Evolutionary conservation across 345 rosid genomes (phyloP).

Genomic region (Gossypium mustelinum): DNA sequence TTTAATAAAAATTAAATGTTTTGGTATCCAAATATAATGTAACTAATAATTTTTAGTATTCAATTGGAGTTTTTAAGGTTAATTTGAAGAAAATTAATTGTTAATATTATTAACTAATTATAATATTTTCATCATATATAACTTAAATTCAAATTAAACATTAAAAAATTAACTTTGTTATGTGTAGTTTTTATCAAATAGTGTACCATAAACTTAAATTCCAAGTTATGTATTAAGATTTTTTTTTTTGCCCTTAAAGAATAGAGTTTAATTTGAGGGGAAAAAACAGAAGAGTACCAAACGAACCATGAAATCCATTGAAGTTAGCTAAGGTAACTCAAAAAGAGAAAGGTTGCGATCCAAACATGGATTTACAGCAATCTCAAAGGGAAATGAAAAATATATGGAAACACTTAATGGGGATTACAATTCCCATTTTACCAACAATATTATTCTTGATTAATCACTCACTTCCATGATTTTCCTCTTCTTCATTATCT

Average conservation of each 20-base stretch:
- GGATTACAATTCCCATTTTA: neutral
- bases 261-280: neutral
- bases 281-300: neutral
- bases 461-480: neutral
- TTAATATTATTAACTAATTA: too few species aligned
- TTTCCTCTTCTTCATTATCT: neutral
- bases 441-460: neutral
- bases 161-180: too few species aligned
- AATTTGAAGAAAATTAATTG: too few species aligned
- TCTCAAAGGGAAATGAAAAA: neutral
- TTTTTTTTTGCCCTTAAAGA: neutral
- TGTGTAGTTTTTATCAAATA: too few species aligned
- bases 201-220: too few species aligned
- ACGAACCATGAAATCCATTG: neutral
- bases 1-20: too few species aligned
- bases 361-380: too few species aligned
- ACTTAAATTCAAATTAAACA: too few species aligned
- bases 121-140: too few species aligned
- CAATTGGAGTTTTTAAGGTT: too few species aligned
- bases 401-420: neutral
- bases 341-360: neutral
- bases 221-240: neutral
- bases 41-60: too few species aligned
- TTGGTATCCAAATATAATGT: too few species aligned
- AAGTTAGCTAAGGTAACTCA: neutral